Conservation (phyloP, 2,329 filamentous ascomycete genomes). For the Sporothrix variecibatus region DNA sequence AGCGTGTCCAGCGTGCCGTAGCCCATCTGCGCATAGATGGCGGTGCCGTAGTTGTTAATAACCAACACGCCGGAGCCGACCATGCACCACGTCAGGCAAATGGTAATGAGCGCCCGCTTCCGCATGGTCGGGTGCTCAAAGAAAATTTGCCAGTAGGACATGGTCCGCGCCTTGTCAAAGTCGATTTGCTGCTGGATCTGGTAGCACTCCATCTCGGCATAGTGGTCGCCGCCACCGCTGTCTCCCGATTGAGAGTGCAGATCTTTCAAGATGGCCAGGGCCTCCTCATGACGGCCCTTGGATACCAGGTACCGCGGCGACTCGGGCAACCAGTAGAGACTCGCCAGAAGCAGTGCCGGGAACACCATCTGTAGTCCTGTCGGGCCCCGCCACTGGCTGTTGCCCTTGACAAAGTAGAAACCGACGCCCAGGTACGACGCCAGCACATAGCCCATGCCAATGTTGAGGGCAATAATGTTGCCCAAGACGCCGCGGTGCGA, state of each 20-base stretch:
- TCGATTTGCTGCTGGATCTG: slow-evolving; percentile 15
- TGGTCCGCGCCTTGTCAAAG: background rate
- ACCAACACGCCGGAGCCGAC: background rate
- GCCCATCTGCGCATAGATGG: slow-evolving; percentile 5
- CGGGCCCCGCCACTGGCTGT: slow-evolving; percentile 40
- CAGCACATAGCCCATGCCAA: slow-evolving; percentile 41
- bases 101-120: background rate
- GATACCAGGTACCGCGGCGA: slow-evolving; percentile 34
- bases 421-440: slow-evolving; percentile 28
- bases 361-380: slow-evolving; percentile 39
- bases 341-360: slow-evolving; percentile 25
- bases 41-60: slow-evolving; percentile 18
- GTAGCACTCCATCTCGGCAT: slow-evolving; percentile 2
- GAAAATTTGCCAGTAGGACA: background rate
- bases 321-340: slow-evolving; percentile 39
- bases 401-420: slow-evolving; percentile 22
- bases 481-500: slow-evolving; percentile 24
- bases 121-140: background rate
- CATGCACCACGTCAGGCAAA: background rate
- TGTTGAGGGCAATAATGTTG: slow-evolving; percentile 36
- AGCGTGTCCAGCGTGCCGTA: slow-evolving; percentile 1
- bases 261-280: slow-evolving; percentile 30
- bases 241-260: slow-evolving; percentile 52
- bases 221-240: background rate
- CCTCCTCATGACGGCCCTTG: slow-evolving; percentile 33